Evolutionary conservation across 1,284 basidiomycete genomes (phyloP).

Genomic region (Porogramme epimiltina): DNA sequence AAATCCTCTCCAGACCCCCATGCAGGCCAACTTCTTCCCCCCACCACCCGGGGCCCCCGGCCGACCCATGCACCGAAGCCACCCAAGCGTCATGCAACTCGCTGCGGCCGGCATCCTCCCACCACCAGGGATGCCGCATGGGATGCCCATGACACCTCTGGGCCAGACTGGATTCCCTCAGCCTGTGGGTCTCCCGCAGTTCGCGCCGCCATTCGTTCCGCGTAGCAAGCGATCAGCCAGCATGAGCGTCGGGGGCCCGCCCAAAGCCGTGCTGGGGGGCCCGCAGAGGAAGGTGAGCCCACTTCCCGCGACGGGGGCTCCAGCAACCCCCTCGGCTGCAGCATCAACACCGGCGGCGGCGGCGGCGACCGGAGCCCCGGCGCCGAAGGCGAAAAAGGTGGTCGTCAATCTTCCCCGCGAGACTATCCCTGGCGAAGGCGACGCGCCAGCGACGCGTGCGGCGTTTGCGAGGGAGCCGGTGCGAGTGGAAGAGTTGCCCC

Average conservation of each 20-base stretch:
- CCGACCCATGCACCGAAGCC: slow-evolving; percentile 50
- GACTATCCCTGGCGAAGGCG: slow-evolving; percentile 48
- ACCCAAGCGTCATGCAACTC: slow-evolving; percentile 62
- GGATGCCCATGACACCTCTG: slow-evolving; percentile 64
- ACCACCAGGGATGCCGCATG: slow-evolving; percentile 44
- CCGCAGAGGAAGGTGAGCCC: slow-evolving; percentile 75
- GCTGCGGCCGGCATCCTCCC: slow-evolving; percentile 60
- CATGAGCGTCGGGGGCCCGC: slow-evolving; percentile 72
- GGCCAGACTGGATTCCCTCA: slow-evolving; percentile 56
- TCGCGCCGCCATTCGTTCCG: slow-evolving; percentile 51
- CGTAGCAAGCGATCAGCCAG: slow-evolving; percentile 63
- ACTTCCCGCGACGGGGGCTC: slow-evolving; percentile 43
- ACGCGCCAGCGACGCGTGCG: slow-evolving; percentile 44
- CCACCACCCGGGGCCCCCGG: slow-evolving; percentile 48
- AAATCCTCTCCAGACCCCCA: slow-evolving; percentile 64
- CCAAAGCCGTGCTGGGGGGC: slow-evolving; percentile 78
- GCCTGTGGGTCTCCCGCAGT: slow-evolving; percentile 43
- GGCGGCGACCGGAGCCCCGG: slow-evolving; percentile 25
- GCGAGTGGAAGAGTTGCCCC: slow-evolving; percentile 41
- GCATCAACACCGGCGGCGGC: slow-evolving; percentile 29
- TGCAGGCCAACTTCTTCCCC: slow-evolving; percentile 63
- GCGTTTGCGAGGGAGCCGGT: slow-evolving; percentile 68
- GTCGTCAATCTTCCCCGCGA: slow-evolving; percentile 74
- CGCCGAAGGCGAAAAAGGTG: slow-evolving; percentile 66
- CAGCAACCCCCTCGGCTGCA: slow-evolving; percentile 15